Percentiles rank a stretch among this genome's conserved stretches.
Conservation (phyloP, 192 early-diverging fungal genomes). For the Geranomyces michiganensis region DNA sequence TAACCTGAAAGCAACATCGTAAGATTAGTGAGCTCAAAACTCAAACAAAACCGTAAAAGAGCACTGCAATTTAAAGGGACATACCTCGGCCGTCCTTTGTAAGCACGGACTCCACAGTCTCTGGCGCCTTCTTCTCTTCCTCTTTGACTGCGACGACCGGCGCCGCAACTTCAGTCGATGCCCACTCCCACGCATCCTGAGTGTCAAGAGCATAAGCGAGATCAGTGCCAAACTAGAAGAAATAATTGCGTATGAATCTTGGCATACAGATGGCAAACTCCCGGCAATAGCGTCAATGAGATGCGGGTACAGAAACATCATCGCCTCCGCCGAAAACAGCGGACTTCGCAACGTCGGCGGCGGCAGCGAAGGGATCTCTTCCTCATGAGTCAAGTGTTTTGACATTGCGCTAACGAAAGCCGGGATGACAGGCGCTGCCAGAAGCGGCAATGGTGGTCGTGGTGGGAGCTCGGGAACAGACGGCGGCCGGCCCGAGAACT, state of each 20-base stretch:
- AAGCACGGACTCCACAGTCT: conserved; percentile 27
- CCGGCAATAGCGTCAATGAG: conserved; percentile 55
- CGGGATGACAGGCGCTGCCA: background rate
- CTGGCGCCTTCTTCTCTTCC: conserved; percentile 27
- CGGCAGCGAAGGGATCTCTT: conserved; percentile 27
- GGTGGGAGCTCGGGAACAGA: background rate
- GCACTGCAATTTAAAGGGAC: background rate
- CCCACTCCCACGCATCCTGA: conserved; percentile 49
- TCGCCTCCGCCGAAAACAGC: conserved; percentile 48
- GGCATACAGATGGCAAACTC: conserved; percentile 35
- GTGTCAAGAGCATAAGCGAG: background rate
- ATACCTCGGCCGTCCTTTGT: conserved; percentile 29
- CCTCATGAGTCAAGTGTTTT: background rate
- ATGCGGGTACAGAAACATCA: conserved; percentile 44
- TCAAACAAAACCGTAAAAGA: background rate
- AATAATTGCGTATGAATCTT: background rate
- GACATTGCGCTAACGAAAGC: background rate
- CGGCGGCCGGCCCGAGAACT: background rate
- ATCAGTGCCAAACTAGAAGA: too few relatives aligned
- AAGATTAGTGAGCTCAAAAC: too few relatives aligned
- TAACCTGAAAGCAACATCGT: conserved; percentile 37
- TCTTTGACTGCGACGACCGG: conserved; percentile 24
- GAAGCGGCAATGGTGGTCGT: background rate
- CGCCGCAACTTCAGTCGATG: conserved; percentile 28
- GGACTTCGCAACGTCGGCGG: conserved; percentile 42